Evolutionary conservation across 2,329 filamentous ascomycete genomes (phyloP).

Genomic region (Sporothrix luriei): DNA sequence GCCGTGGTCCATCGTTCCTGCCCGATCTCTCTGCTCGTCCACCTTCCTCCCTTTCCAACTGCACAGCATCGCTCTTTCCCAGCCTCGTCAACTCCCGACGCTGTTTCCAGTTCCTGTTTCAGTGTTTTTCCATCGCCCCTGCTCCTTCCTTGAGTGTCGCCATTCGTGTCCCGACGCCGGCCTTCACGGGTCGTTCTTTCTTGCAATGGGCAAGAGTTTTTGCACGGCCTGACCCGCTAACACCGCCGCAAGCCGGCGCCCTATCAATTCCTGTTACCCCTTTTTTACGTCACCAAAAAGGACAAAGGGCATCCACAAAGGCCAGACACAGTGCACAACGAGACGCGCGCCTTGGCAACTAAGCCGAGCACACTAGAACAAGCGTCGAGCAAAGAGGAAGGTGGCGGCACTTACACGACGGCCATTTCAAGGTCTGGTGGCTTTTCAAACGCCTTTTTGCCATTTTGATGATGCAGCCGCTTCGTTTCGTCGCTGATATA

Average conservation of each 20-base stretch:
- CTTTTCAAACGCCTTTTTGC: not conserved
- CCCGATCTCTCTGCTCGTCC: not conserved
- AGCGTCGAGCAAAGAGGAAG: conserved; percentile 13
- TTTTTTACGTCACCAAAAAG: conserved; percentile 30
- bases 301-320: not conserved
- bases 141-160: not conserved
- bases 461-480: not conserved
- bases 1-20: not conserved
- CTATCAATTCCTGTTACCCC: conserved; percentile 28
- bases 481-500: not conserved
- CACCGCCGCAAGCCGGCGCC: conserved; percentile 19
- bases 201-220: not conserved
- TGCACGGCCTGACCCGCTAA: not conserved
- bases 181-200: not conserved
- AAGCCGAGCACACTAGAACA: too few relatives aligned
- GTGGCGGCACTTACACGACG: conserved; percentile 29
- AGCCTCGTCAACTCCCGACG: not conserved
- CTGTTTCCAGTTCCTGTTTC: not conserved
- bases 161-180: not conserved
- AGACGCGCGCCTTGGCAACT: too few relatives aligned
- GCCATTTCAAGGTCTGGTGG: not conserved
- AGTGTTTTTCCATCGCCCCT: not conserved
- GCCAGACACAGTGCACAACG: too few relatives aligned
- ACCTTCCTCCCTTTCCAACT: not conserved
- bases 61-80: not conserved